These are phyloP conservation scores for Aspergillus sp. DNA, from an alignment of 2,329 filamentous ascomycete genomes.

Conservation along the genomic window DNA sequence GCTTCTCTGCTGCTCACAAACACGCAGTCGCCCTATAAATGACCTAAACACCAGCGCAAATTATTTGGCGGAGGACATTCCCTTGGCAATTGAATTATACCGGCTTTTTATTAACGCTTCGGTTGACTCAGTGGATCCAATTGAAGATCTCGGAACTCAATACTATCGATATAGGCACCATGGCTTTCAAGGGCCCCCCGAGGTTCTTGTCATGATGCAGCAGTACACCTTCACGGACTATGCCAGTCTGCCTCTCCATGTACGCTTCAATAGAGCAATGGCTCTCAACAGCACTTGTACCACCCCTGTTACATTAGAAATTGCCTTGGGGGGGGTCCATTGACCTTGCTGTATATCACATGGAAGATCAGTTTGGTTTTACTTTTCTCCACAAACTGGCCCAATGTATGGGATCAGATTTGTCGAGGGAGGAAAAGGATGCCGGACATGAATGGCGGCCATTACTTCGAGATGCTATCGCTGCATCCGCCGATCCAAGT, in stretches of 20 bases:
- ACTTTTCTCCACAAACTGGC: background rate
- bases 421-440: background rate
- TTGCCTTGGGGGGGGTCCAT: background rate
- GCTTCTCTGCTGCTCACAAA: background rate
- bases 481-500: background rate
- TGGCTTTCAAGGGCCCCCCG: too few species aligned
- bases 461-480: background rate
- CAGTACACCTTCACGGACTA: too few species aligned
- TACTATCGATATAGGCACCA: too few species aligned
- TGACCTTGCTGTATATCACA: too few species aligned
- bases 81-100: too few species aligned
- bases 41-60: rapidly evolving
- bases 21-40: too few species aligned
- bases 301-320: background rate
- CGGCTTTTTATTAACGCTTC: too few species aligned
- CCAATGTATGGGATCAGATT: background rate
- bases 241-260: background rate
- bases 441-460: background rate
- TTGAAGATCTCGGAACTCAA: too few species aligned
- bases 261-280: background rate
- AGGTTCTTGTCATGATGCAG: too few species aligned
- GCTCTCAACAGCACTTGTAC: rapidly evolving
- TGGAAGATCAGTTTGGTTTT: background rate
- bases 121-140: too few species aligned
- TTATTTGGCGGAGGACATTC: too few species aligned